Evolutionary conservation across 805 yeast species (phyloP).

Genomic region (Candida qinlingensis): DNA sequence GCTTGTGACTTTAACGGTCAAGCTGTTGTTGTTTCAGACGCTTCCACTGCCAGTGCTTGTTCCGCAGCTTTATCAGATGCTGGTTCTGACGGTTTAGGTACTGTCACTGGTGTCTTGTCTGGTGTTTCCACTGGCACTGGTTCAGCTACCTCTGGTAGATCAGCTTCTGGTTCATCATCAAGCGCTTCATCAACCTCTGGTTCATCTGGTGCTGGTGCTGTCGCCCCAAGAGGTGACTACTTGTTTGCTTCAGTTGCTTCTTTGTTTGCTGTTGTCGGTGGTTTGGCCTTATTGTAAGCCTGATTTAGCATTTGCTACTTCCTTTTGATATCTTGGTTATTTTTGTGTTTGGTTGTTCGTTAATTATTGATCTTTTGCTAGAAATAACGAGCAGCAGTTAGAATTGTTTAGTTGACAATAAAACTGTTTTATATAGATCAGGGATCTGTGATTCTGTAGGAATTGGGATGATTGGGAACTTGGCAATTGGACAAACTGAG

Average conservation of each 20-base stretch:
- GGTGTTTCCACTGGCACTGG: slow-evolving; percentile 10
- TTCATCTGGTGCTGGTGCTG: slow-evolving; percentile 18
- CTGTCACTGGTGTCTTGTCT: slow-evolving; percentile 34
- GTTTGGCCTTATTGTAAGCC: slow-evolving; percentile 29
- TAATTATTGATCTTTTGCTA: background rate
- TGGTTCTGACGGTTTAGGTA: slow-evolving; percentile 65
- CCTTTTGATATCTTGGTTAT: background rate
- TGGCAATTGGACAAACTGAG: too few relatives aligned
- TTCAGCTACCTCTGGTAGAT: background rate
- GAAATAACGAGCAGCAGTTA: too few relatives aligned
- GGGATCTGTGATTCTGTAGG: too few relatives aligned
- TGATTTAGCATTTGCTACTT: background rate
- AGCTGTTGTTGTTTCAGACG: slow-evolving; percentile 44
- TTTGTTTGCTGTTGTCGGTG: slow-evolving; percentile 29
- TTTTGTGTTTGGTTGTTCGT: background rate
- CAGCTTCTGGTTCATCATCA: slow-evolving; percentile 6
- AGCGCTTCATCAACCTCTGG: slow-evolving; percentile 15
- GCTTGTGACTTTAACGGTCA: slow-evolving; percentile 72
- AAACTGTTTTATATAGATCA: too few relatives aligned
- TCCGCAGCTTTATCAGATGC: slow-evolving; percentile 55
- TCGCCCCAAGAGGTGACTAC: slow-evolving; percentile 27
- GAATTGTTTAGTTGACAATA: too few relatives aligned
- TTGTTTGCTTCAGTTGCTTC: slow-evolving; percentile 28
- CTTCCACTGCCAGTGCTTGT: slow-evolving; percentile 50
- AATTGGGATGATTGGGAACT: too few relatives aligned